Conservation (phyloP, 371 early-diverging fungal genomes). For the Mucor saturninus region DNA sequence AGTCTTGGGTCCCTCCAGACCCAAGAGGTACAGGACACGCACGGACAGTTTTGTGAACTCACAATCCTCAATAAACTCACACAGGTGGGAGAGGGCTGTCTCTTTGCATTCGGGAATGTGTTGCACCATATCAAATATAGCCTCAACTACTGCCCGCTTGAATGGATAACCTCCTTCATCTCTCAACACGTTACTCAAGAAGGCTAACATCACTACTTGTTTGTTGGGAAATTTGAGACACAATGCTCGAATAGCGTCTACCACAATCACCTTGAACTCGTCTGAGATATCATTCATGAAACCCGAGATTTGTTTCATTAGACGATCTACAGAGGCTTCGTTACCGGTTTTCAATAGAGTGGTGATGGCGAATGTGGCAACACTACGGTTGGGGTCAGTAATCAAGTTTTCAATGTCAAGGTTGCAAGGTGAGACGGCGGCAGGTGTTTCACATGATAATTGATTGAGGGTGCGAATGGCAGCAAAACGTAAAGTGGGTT, state of each 20-base stretch:
- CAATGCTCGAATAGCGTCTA: conserved; percentile 94
- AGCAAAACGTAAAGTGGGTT: conserved; percentile 93
- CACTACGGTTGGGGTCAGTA: conserved; percentile 94
- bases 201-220: conserved; percentile 90
- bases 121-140: conserved; percentile 94
- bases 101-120: conserved; percentile 94
- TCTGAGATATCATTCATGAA: conserved; percentile 98
- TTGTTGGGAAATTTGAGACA: conserved; percentile 97
- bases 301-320: conserved; percentile 97
- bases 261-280: conserved; percentile 97
- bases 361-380: conserved; percentile 98
- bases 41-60: conserved; percentile 97
- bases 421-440: conserved; percentile 92
- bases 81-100: conserved; percentile 91
- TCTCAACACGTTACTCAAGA: conserved; percentile 89
- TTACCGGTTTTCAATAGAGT: conserved; percentile 98
- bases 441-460: conserved; percentile 86
- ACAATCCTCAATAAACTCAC: conserved; percentile 99
- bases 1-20: conserved; percentile 93
- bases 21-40: conserved; percentile 91
- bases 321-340: conserved; percentile 95
- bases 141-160: conserved; percentile 95
- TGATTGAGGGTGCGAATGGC: conserved; percentile 95
- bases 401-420: conserved; percentile 97
- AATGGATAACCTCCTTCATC: conserved; percentile 98